Evolutionary conservation across 1,284 basidiomycete species (phyloP).

Genomic region (Baeospora myosura): DNA sequence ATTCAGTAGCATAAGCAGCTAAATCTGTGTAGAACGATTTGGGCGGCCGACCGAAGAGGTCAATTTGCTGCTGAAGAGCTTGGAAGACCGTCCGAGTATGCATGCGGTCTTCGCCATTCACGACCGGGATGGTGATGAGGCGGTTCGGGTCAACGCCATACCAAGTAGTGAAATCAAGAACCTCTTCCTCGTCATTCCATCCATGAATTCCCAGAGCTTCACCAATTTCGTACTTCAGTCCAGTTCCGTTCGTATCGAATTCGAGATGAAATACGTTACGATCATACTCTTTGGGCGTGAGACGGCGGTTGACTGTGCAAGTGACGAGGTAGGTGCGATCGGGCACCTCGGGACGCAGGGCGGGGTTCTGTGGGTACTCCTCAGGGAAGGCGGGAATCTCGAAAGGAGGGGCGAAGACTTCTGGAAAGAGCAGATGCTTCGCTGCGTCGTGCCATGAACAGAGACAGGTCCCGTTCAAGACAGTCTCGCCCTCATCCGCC

Average conservation of each 20-base stretch:
- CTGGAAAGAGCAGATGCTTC: conserved; percentile 83
- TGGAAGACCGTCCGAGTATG: conserved; percentile 95
- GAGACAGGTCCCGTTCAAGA: conserved; percentile 55
- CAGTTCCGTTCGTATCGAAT: conserved; percentile 88
- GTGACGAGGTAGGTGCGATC: conserved; percentile 93
- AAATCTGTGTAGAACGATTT: conserved; percentile 94
- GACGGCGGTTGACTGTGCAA: conserved; percentile 88
- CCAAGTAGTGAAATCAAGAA: conserved; percentile 85
- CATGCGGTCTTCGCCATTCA: conserved; percentile 51
- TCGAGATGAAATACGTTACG: conserved; percentile 99
- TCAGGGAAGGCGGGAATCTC: conserved; percentile 29
- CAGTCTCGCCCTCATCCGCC: conserved; percentile 42
- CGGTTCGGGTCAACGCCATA: conserved; percentile 83
- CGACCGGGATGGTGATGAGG: conserved; percentile 77
- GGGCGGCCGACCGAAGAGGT: conserved; percentile 92
- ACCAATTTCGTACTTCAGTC: conserved; percentile 91
- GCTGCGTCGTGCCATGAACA: conserved; percentile 83
- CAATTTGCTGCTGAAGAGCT: conserved; percentile 92
- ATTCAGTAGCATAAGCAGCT: conserved; percentile 66
- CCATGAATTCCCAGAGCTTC: conserved; percentile 97
- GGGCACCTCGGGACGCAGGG: conserved; percentile 77
- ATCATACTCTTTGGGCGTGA: conserved; percentile 93
- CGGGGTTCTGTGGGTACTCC: conserved; percentile 52
- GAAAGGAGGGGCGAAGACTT: conserved; percentile 58
- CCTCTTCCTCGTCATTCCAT: conserved; percentile 92